phyloP scores from a whole-genome alignment of 768 basidiomycete genomes.

The Boletus insuetus region DNA sequence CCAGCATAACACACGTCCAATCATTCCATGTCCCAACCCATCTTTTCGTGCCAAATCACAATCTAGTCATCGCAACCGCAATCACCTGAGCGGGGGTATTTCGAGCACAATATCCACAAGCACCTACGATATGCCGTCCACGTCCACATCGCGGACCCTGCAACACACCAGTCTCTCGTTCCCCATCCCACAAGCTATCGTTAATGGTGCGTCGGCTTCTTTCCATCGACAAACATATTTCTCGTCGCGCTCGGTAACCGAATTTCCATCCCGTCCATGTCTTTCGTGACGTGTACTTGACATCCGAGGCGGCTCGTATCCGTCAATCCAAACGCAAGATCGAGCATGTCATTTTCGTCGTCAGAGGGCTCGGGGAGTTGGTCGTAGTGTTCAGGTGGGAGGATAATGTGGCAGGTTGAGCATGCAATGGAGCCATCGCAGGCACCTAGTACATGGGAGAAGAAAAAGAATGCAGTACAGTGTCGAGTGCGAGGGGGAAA shows the following conservation, averaged over 20 bases:
- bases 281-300: conserved; percentile 74
- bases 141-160: neutral
- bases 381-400: conserved; percentile 64
- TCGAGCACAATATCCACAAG: conserved; percentile 14
- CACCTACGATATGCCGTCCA: conserved; percentile 9
- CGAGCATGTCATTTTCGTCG: conserved; percentile 98
- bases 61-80: neutral
- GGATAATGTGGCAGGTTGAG: conserved; percentile 94
- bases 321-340: conserved; percentile 95
- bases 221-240: conserved; percentile 95
- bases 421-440: conserved; percentile 97
- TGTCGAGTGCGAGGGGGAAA: neutral
- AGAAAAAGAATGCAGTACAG: neutral
- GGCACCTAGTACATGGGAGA: conserved; percentile 57
- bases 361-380: conserved; percentile 89
- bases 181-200: neutral
- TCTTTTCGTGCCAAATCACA: neutral
- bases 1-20: no score
- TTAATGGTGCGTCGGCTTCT: conserved; percentile 52
- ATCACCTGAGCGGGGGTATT: conserved; percentile 14
- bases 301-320: conserved; percentile 87
- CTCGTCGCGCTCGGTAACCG: conserved; percentile 87
- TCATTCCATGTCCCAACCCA: neutral
- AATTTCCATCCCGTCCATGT: conserved; percentile 83
- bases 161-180: neutral